These are phyloP conservation scores for Penicillium egyptiacum DNA, from an alignment of 495 filamentous ascomycete genomes.

Conservation along the genomic window DNA sequence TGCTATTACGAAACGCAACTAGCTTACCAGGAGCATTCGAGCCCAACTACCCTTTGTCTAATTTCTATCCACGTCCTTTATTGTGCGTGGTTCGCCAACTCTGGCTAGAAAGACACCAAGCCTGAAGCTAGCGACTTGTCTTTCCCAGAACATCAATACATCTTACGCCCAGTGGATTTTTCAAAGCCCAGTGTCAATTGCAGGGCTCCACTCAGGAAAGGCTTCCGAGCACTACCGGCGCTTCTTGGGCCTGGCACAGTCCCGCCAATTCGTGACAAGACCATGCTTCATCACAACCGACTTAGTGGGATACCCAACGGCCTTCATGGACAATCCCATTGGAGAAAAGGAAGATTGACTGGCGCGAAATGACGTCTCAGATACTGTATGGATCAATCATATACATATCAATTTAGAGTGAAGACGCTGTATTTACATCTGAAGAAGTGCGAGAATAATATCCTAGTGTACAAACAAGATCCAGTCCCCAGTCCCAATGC, in stretches of 20 bases:
- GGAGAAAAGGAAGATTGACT: background rate
- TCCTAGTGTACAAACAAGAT: conserved; percentile 29
- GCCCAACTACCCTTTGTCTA: no score
- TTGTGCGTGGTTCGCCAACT: background rate
- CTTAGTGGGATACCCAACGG: background rate
- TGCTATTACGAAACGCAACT: background rate
- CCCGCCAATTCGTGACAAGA: background rate
- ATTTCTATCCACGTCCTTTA: background rate
- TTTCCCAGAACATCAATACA: background rate
- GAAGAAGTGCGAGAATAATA: conserved; percentile 21
- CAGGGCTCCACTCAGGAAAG: background rate
- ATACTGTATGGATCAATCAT: conserved; percentile 3
- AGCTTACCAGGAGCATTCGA: background rate
- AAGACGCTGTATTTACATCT: conserved; percentile 25
- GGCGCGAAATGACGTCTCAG: background rate
- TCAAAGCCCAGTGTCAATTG: background rate
- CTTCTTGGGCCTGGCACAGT: background rate
- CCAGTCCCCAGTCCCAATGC: conserved; percentile 19
- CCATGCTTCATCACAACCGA: background rate
- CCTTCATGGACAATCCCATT: background rate
- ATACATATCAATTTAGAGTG: conserved; percentile 11
- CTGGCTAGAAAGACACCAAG: background rate
- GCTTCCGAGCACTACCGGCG: no score
- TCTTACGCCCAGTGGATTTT: background rate
- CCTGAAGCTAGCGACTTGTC: background rate